Conservation (phyloP, 2,329 filamentous ascomycete genomes). For the Alternaria arbusti region DNA sequence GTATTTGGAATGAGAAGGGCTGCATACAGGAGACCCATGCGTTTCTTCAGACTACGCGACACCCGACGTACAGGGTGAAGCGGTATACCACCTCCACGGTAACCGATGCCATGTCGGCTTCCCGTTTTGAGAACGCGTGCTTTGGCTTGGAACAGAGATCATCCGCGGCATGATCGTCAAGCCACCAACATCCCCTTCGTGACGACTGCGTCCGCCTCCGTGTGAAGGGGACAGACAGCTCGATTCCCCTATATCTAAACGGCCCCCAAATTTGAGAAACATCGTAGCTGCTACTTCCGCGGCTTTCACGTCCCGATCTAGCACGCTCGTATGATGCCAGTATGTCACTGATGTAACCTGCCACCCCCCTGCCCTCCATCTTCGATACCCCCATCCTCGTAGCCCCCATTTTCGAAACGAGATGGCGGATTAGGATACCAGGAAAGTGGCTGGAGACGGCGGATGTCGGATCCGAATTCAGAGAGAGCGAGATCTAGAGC, state of each 20-base stretch:
- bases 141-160: rapidly evolving
- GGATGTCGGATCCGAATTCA: not conserved
- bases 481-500: not conserved
- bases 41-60: not conserved
- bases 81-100: not conserved
- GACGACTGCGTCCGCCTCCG: too few species aligned
- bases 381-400: too few species aligned
- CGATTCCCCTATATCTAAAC: too few species aligned
- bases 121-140: not conserved
- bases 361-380: not conserved
- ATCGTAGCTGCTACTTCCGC: not conserved
- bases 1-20: not conserved
- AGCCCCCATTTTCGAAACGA: not conserved
- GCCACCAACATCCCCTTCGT: not conserved
- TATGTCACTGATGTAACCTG: not conserved
- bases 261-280: not conserved
- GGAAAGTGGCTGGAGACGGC: too few species aligned
- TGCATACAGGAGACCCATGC: not conserved
- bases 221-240: too few species aligned
- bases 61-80: not conserved
- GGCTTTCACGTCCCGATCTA: not conserved
- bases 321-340: not conserved
- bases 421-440: too few species aligned
- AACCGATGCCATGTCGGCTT: not conserved
- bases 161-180: not conserved